Conservation (phyloP, 495 filamentous ascomycete species). For the Penicillium coprophilum region DNA sequence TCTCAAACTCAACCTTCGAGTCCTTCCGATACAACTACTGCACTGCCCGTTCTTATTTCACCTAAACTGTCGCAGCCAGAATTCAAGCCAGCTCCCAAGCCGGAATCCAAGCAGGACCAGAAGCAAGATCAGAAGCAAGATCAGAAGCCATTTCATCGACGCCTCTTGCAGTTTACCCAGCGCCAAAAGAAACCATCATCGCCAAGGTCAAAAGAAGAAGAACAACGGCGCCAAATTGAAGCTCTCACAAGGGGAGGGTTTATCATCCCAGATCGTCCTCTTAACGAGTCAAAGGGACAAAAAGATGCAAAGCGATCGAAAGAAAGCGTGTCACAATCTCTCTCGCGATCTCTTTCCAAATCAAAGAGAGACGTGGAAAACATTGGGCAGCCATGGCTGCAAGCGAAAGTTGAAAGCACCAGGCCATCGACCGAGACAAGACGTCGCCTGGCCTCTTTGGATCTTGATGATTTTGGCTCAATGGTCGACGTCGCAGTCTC, state of each 20-base stretch:
- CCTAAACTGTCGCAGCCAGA: slow-evolving; percentile 8
- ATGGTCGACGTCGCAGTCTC: slow-evolving; percentile 42
- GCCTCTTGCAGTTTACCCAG: slow-evolving; percentile 40
- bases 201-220: slow-evolving; percentile 30
- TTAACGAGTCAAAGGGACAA: slow-evolving; percentile 11
- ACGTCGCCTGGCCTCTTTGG: slow-evolving; percentile 33
- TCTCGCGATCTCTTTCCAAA: slow-evolving; percentile 26
- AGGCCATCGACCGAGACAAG: slow-evolving; percentile 15
- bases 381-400: slow-evolving; percentile 45
- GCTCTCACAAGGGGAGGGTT: slow-evolving; percentile 43
- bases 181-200: slow-evolving; percentile 37
- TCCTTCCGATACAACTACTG: slow-evolving; percentile 25
- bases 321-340: slow-evolving; percentile 12
- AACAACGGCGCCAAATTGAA: slow-evolving; percentile 33
- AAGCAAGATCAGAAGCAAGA: slow-evolving; percentile 31
- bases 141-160: slow-evolving; percentile 42
- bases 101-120: slow-evolving; percentile 10
- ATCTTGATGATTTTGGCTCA: slow-evolving; percentile 37
- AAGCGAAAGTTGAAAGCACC: slow-evolving; percentile 25
- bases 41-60: slow-evolving; percentile 20
- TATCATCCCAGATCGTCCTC: slow-evolving; percentile 18
- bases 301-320: slow-evolving; percentile 18
- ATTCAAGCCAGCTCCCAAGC: slow-evolving; percentile 2
- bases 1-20: slow-evolving; percentile 6
- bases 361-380: slow-evolving; percentile 42